Base-by-base conservation (phyloP, 2,329 filamentous ascomycete genomes). In the Dryadomyces quercus-mongolicae region DNA sequence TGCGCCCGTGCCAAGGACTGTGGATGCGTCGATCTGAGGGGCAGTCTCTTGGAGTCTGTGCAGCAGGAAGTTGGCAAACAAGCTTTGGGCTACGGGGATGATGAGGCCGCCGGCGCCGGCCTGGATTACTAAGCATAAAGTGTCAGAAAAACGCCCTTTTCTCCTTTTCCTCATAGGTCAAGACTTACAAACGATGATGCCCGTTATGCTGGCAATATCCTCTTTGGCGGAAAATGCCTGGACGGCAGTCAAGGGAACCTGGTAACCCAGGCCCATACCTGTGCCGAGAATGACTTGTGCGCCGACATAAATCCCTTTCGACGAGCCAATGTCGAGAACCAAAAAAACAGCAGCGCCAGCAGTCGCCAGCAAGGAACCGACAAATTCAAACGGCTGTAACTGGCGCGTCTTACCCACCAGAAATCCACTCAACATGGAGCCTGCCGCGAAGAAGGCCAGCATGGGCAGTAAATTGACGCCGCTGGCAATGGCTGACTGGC, bases 21-120 rank as follows among this genome's bases (percentile, higher is more conserved):
- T 8, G 2, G 13, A 3, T 5, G 38, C 7, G 21, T 51, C 38
- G 18, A 51, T 42, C 20, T 25, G 18, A 3, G 49, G 38, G 12
- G n/a, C 18, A 12, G 15, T 43, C 12, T 15, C 18, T 8, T 20
- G 36, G 8, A 51, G 36, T 5, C 13, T n/a, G 15, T 21, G 36
- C 36, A 81, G 67, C 34, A 87, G 68, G 0, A 74, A 77, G 60
- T 85, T 85, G 59, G 79, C 75, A 68, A 87, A 86, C 49, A 85
- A 73, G 22, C 81, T 80, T 65, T 88, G 81, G 0, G 77, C 77
- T 15, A 85, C 77, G 7, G 50, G 22, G 34, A 56, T 21, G 20
- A 56, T 50, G 20, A 51, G 36, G 20, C 83, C 80, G 2, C 82
- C 82, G 42, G 82, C 82, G 1, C 86, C 71, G 0, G 74, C 73